phyloP scores from a whole-genome alignment of 208 protist species.

The Strigomonas galati region DNA sequence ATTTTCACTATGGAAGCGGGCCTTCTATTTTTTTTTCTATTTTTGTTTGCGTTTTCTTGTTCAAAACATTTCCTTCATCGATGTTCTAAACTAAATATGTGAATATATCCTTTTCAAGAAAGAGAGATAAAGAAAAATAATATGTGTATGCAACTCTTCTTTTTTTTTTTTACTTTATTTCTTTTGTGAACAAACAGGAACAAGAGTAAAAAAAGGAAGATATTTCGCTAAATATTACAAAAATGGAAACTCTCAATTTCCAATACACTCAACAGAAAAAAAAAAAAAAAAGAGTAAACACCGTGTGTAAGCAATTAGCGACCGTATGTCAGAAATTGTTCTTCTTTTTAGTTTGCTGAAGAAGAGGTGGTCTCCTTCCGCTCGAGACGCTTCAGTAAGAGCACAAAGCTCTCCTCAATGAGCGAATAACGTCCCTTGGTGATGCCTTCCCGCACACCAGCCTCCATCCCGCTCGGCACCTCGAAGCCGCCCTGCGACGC shows the following conservation, averaged over 20 bases:
- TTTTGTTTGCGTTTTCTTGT: background rate
- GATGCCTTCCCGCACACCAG: no score
- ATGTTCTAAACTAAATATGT: no score
- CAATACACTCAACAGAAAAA: no score
- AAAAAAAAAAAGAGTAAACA: no score
- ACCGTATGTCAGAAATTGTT: no score
- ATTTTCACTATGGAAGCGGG: background rate
- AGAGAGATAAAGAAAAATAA: no score
- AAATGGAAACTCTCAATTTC: background rate
- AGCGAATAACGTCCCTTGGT: no score
- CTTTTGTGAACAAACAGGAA: background rate
- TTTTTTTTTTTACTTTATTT: background rate
- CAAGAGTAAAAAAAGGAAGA: slow-evolving; percentile 7
- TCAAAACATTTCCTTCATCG: background rate
- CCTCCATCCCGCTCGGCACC: slow-evolving; percentile 24
- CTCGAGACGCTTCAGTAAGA: slow-evolving; percentile 28
- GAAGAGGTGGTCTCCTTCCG: background rate
- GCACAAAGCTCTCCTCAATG: slow-evolving; percentile 25
- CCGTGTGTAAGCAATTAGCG: background rate
- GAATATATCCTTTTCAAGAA: slow-evolving; percentile 5
- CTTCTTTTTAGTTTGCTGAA: slow-evolving; percentile 13
- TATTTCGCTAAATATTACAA: slow-evolving; percentile 7
- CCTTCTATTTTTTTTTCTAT: background rate
- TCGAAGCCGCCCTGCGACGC: slow-evolving; percentile 19
- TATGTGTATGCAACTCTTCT: background rate